Base-by-base conservation (phyloP, 2,329 filamentous ascomycete species). In the Akanthomyces dipterigenus region DNA sequence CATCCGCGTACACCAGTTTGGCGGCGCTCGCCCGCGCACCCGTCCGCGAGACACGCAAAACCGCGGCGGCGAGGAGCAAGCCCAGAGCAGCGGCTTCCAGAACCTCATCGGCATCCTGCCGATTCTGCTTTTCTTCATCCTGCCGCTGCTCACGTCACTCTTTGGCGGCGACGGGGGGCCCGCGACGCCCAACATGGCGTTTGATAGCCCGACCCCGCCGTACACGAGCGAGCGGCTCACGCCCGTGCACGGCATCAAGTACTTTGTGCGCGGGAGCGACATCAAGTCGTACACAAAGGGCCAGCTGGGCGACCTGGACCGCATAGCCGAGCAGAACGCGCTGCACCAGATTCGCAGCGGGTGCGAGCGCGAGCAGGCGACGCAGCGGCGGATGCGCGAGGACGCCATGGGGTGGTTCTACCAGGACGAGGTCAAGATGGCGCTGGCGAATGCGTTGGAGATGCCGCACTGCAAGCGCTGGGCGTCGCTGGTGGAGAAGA, bases 1-100 rank as follows among this genome's bases (percentile, higher is more conserved):
- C 22, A 87, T 99, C 68, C 86, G 93, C 63, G 91, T 99, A 64
- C 95, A 98, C 74, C 93, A 97, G 72, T 98, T 99, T 73, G 93
- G 93, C 67, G 93, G 95, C 59, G 82, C 79, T 6, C 81, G 84
- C 60, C 91, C 93, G 26, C 84, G 91, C 67, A 82, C 88, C 75
- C 83, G 95, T 70, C 92, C 93, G 22, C 85, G 83, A 69, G 80
- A 88, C 66, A 80, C 82, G 36, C 84, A 82, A 65, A 80, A 77
- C 14, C 63, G 80, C 75, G 67, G 80, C 75, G 67, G 76, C 70
- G 79, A 78, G 68, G 48, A 60, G 11, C 40, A 9, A n/a, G 22
- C 36, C 4, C 73, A 78, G 64, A 75, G 79, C 64, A 79, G 82
- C 55, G 82, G 79, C 55, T 70, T 86, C 67, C 79, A 80, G 70